Evolutionary conservation across 345 rosid species (phyloP).

Genomic region (Acer negundo): DNA sequence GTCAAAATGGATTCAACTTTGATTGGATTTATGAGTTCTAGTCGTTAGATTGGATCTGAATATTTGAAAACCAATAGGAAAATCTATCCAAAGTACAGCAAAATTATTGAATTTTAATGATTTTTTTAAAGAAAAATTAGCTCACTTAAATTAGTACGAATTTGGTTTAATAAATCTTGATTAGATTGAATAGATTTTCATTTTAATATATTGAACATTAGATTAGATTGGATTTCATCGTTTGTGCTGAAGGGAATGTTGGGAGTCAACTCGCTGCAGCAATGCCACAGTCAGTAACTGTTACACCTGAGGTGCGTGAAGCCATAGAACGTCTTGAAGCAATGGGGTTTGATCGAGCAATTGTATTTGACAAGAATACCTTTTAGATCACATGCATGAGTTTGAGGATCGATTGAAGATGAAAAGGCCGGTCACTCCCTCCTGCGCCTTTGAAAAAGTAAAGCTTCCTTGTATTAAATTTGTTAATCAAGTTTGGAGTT

Average conservation of each 20-base stretch:
- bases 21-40: no score
- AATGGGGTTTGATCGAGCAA: conserved; percentile 84
- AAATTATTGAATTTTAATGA: no score
- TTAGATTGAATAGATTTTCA: no score
- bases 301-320: conserved; percentile 93
- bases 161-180: no score
- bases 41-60: no score
- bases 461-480: conserved; percentile 6
- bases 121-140: no score
- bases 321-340: conserved; percentile 95
- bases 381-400: conserved; percentile 89
- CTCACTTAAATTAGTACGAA: no score
- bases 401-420: conserved; percentile 62
- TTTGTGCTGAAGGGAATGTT: conserved; percentile 63
- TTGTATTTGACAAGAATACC: conserved; percentile 92
- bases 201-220: no score
- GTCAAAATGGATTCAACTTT: no score
- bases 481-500: conserved; percentile 4
- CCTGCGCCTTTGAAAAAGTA: background rate
- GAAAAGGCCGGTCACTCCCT: conserved; percentile 20
- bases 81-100: no score
- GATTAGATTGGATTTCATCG: no score
- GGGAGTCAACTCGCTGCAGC: conserved; percentile 69
- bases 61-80: no score
- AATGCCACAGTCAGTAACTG: conserved; percentile 87